These are phyloP conservation scores for Globisporangium splendens DNA, from an alignment of 352 stramenopile species.

Conservation along the genomic window DNA sequence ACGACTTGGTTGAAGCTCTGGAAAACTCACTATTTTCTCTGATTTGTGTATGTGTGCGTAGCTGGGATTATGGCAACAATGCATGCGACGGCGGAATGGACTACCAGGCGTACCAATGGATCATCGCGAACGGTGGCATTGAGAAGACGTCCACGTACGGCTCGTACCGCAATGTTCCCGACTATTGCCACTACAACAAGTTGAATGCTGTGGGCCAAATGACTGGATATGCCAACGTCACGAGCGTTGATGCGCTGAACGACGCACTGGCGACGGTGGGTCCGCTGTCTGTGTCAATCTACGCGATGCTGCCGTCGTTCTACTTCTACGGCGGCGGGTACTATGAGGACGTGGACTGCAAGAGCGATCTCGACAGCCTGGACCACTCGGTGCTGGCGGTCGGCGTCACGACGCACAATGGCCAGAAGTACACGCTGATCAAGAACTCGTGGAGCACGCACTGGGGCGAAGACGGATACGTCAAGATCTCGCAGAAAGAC, in stretches of 20 bases:
- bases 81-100: slow-evolving; percentile 87
- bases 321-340: slow-evolving; percentile 88
- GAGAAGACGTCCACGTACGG: slow-evolving; percentile 85
- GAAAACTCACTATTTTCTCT: neutral
- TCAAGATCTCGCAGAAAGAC: slow-evolving; percentile 89
- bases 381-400: slow-evolving; percentile 92
- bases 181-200: slow-evolving; percentile 87
- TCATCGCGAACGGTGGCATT: slow-evolving; percentile 74
- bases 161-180: slow-evolving; percentile 81
- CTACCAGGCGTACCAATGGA: slow-evolving; percentile 89
- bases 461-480: slow-evolving; percentile 92
- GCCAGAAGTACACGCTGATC: slow-evolving; percentile 92
- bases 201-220: slow-evolving; percentile 69
- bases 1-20: no score
- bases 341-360: slow-evolving; percentile 87
- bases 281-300: slow-evolving; percentile 87
- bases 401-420: slow-evolving; percentile 84
- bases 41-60: slow-evolving; percentile 13
- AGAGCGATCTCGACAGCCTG: slow-evolving; percentile 87
- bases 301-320: slow-evolving; percentile 80
- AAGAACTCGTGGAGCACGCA: slow-evolving; percentile 95
- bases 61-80: slow-evolving; percentile 90
- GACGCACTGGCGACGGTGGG: slow-evolving; percentile 77
- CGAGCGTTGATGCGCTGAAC: slow-evolving; percentile 68
- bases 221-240: slow-evolving; percentile 82